Evolutionary conservation across 2,329 filamentous ascomycete genomes (phyloP), one percentile per base, ranked within the genome.

Genomic region (Aspergillus sp.): DNA sequence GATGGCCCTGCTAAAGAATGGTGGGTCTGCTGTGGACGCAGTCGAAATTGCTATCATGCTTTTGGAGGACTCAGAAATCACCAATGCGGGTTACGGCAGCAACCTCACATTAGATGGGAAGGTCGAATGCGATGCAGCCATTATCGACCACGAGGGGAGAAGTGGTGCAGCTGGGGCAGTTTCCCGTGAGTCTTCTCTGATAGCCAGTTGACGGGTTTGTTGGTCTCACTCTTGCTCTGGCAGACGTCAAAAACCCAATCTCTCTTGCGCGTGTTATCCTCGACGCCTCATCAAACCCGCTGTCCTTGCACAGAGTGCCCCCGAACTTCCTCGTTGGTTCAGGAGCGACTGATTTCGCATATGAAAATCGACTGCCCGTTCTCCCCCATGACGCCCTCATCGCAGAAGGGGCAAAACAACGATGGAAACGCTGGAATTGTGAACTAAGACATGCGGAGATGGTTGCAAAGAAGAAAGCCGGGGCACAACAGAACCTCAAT

Each of bases 51-150:
- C 93, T 25, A 83, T 98, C 60, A 88, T 85, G 57, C 77, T 88
- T 17, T 81, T 98, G 15, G 93, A 98, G 70, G 88, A 98, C 64
- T 84, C 86, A 49, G 90, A 96, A 60, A 94, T 98, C 56, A 98
- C 94, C 32, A 98, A 98, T 66, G 88, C 91, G 33, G 93, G 93
- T 0, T 97, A 87, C 64, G 93, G 94, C 42, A 98, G 93, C 70
- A 98, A 98, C 60, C 74, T 98, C 20, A 85, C 88, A 41, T 87
- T 95, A 53, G 86, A 96, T 57, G 93, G 93, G 1, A 81, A 83
- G 1, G 93, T 97, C 10, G 93, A 98, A 67, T 94, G 90, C 58
- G 93, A 98, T 73, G 93, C 93, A 47, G 90, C 89, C 0, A 81
- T 98, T 46, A 86, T 98, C 37, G 90, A 98, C 61, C 87, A 97